phyloP scores from a whole-genome alignment of 208 protist genomes.

The Leishmania turanica region DNA sequence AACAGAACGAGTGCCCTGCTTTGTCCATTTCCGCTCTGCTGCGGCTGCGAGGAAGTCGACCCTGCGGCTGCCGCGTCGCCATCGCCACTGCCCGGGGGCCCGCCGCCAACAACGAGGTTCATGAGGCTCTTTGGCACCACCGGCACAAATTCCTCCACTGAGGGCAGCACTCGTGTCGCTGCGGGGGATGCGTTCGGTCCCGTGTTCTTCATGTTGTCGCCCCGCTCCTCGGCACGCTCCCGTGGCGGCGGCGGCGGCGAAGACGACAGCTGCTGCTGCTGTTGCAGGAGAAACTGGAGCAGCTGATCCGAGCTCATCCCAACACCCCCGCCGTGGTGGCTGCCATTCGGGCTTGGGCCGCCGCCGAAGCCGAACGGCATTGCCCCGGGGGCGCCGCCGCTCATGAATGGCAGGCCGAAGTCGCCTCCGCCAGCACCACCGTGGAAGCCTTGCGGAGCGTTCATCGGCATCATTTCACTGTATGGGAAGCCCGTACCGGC shows the following conservation, averaged over 20 bases:
- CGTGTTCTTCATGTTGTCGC: background rate
- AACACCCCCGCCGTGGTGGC: conserved; percentile 5
- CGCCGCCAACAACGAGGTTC: conserved; percentile 23
- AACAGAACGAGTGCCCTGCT: conserved; percentile 45
- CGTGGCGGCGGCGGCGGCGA: background rate
- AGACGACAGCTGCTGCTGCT: conserved; percentile 19
- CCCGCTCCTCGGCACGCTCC: background rate
- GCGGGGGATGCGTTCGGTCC: conserved; percentile 15
- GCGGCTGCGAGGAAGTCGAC: background rate
- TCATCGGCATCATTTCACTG: conserved; percentile 13
- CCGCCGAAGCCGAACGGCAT: conserved; percentile 20
- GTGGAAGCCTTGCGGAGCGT: conserved; percentile 3
- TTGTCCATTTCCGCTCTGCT: background rate
- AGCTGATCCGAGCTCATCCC: conserved; percentile 22
- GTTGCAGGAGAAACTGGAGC: conserved; percentile 32
- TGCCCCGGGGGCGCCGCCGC: background rate
- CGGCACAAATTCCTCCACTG: conserved; percentile 78
- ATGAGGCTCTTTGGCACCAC: conserved; percentile 44
- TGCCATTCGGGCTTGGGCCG: background rate
- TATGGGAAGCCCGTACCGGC: conserved; percentile 3
- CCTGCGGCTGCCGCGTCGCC: background rate
- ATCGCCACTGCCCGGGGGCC: conserved; percentile 4
- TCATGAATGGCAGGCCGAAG: background rate
- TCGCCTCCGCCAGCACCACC: background rate
- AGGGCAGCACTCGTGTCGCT: conserved; percentile 36